phyloP scores from a whole-genome alignment of 352 stramenopile species.

The Globisporangium splendens region DNA sequence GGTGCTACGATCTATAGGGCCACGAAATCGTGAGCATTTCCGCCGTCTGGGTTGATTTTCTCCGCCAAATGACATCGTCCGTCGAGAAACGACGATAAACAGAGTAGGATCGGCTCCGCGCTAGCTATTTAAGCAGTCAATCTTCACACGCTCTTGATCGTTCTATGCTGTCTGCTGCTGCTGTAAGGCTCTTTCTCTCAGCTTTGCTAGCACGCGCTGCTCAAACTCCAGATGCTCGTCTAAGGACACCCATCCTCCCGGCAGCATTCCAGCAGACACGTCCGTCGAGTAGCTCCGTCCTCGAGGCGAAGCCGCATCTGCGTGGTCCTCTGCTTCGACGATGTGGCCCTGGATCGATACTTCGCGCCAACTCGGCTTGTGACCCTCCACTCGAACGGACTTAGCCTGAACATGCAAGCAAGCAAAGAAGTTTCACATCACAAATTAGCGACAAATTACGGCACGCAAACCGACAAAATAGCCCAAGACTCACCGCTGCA shows the following conservation, averaged over 20 bases:
- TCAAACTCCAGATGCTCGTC: slow-evolving; percentile 57
- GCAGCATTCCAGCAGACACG: slow-evolving; percentile 17
- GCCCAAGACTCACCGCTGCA: slow-evolving; percentile 31
- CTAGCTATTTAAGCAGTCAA: slow-evolving; percentile 17
- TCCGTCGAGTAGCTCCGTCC: slow-evolving; percentile 14
- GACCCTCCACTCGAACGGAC: slow-evolving; percentile 63
- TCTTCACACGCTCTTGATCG: slow-evolving; percentile 10
- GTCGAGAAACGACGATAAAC: slow-evolving; percentile 38
- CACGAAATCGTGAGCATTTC: slow-evolving; percentile 75
- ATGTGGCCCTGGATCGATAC: slow-evolving; percentile 75
- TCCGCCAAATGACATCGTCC: slow-evolving; percentile 48
- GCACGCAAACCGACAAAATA: background rate
- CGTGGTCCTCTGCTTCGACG: slow-evolving; percentile 48
- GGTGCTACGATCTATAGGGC: slow-evolving; percentile 26
- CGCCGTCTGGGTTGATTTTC: slow-evolving; percentile 65
- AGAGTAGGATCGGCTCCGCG: background rate
- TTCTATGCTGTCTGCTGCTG: slow-evolving; percentile 19
- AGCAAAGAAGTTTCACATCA: background rate
- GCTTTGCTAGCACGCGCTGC: slow-evolving; percentile 39
- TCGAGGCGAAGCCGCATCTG: slow-evolving; percentile 11
- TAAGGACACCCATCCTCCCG: slow-evolving; percentile 42
- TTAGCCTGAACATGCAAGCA: slow-evolving; percentile 28
- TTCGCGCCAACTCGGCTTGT: slow-evolving; percentile 66
- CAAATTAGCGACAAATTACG: background rate
- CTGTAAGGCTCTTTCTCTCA: slow-evolving; percentile 35